Evolutionary conservation across 2,329 filamentous ascomycete genomes (phyloP).

Genomic region (Aspergillus amoenus): DNA sequence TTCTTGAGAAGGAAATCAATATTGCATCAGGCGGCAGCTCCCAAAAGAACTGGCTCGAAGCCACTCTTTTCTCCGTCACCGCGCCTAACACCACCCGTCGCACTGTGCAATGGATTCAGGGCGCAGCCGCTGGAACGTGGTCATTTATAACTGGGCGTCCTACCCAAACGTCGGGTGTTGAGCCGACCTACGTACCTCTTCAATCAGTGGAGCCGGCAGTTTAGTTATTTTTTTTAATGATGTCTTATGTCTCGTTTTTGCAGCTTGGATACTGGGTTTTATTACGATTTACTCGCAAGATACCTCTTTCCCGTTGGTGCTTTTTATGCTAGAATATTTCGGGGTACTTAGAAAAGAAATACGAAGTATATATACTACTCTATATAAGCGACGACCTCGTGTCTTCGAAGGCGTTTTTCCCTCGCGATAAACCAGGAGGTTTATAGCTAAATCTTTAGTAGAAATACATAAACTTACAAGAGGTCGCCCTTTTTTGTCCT

Average conservation of each 20-base stretch:
- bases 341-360: background rate
- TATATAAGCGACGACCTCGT: too few species aligned
- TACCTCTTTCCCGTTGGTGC: conserved; percentile 10
- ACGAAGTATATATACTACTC: background rate
- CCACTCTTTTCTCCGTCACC: conserved; percentile 24
- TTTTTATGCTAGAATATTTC: background rate
- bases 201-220: conserved; percentile 43
- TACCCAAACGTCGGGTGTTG: conserved; percentile 26
- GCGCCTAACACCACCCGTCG: conserved; percentile 15
- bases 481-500: too few species aligned
- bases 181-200: conserved; percentile 46
- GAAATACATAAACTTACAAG: too few species aligned
- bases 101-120: conserved; percentile 20
- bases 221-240: conserved; percentile 14
- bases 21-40: conserved; percentile 18
- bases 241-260: conserved; percentile 5
- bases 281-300: conserved; percentile 6
- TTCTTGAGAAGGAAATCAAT: conserved; percentile 58
- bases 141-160: conserved; percentile 29
- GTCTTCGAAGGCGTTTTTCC: too few species aligned
- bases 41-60: conserved; percentile 32
- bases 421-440: too few species aligned
- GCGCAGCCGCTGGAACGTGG: conserved; percentile 25
- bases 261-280: background rate
- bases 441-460: too few species aligned